Conservation (phyloP, 2,329 filamentous ascomycete genomes). For the Aspergillus sp. region DNA sequence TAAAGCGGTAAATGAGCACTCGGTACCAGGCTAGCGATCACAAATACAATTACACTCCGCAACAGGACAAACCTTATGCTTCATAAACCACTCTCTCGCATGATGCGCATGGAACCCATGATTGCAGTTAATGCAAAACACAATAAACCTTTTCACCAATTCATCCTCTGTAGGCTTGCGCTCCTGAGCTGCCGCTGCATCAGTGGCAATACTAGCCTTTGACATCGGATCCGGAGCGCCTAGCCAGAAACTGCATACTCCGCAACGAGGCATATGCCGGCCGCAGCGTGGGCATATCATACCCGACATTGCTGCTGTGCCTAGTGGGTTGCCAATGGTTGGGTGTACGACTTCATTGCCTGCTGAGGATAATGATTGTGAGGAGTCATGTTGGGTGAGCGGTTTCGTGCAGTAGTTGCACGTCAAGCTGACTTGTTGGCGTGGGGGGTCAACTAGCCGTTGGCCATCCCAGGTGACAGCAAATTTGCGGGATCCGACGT, state of each 20-base stretch:
- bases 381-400: constrained; percentile 43
- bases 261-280: constrained; percentile 57
- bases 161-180: constrained; percentile 32
- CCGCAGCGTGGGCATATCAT: constrained; percentile 56
- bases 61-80: constrained; percentile 34
- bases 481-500: constrained; percentile 50
- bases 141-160: constrained; percentile 49
- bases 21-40: constrained; percentile 21
- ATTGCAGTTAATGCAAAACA: constrained; percentile 57
- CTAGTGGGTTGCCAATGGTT: constrained; percentile 31
- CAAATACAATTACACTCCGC: constrained; percentile 37
- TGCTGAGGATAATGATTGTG: constrained; percentile 18
- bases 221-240: constrained; percentile 51
- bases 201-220: constrained; percentile 28
- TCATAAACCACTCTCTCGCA: constrained; percentile 54
- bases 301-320: constrained; percentile 35
- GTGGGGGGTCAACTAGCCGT: constrained; percentile 43
- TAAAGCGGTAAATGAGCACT: not conserved
- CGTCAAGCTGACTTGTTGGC: constrained; percentile 50
- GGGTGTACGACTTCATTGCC: constrained; percentile 28
- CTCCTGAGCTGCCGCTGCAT: constrained; percentile 23
- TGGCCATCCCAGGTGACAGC: constrained; percentile 46
- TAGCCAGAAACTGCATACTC: constrained; percentile 56
- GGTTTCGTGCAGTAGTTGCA: constrained; percentile 56
- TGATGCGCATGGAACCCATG: constrained; percentile 60